These are phyloP conservation scores for Schwanniomyces vanrijiae DNA, from an alignment of 805 yeast species.

Conservation along the genomic window DNA sequence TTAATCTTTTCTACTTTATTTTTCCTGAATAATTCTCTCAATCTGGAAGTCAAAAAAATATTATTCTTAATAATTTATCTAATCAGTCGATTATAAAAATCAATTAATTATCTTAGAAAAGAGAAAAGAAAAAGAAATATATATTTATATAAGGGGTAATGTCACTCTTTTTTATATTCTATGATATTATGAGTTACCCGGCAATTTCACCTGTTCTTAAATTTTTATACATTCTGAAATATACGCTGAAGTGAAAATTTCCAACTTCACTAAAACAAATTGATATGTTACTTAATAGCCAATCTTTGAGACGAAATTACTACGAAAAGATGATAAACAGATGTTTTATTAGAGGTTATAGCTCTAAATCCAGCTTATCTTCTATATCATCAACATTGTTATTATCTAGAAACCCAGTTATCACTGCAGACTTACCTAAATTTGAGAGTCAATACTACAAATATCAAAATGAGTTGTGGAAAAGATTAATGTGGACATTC, in stretches of 20 bases:
- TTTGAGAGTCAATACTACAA: constrained; percentile 75
- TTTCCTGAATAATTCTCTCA: constrained; percentile 1
- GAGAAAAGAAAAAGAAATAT: neutral
- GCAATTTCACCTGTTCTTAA: neutral
- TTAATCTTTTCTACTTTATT: neutral
- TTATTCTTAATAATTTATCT: neutral
- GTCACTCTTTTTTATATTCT: neutral
- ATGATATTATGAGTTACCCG: neutral
- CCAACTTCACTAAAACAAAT: constrained; percentile 5
- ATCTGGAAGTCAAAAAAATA: neutral
- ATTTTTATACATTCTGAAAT: constrained; percentile 3
- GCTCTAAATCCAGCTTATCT: constrained; percentile 9
- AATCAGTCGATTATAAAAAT: neutral
- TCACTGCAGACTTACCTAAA: constrained; percentile 71
- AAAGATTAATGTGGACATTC: constrained; percentile 95
- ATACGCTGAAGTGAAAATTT: constrained; percentile 16
- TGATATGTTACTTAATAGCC: neutral
- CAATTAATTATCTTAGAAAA: neutral
- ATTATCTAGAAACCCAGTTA: constrained; percentile 78
- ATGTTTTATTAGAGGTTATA: constrained; percentile 11
- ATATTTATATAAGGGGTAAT: neutral
- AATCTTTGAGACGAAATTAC: neutral
- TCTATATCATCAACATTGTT: constrained; percentile 52
- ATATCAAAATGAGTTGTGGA: constrained; percentile 84
- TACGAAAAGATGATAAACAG: constrained; percentile 8